These are phyloP conservation scores for Ganoderma boninense DNA, from an alignment of 1,284 basidiomycete genomes.

Conservation along the genomic window DNA sequence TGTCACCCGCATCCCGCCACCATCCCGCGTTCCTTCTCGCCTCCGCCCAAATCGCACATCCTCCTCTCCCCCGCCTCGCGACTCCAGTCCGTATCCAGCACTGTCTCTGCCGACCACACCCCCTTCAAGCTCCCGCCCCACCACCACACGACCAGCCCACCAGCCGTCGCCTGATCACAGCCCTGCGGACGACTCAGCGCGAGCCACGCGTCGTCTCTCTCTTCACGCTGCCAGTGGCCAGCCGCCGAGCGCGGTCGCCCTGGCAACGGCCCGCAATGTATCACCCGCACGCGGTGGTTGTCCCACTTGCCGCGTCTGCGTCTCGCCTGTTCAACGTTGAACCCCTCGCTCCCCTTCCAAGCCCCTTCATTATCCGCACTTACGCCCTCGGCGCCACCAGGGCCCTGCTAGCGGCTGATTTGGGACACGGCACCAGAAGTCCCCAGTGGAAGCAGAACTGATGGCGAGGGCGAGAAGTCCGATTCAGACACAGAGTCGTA, in stretches of 20 bases:
- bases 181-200: background rate
- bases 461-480: background rate
- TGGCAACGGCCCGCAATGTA: constrained; percentile 20
- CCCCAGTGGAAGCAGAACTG: too few relatives aligned
- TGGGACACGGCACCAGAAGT: too few relatives aligned
- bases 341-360: background rate
- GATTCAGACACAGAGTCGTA: too few relatives aligned
- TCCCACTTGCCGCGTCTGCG: background rate
- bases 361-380: background rate
- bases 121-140: background rate
- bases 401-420: background rate
- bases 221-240: background rate
- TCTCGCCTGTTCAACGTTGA: constrained; percentile 1
- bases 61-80: background rate
- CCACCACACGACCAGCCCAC: too few relatives aligned
- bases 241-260: constrained; percentile 5
- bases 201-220: background rate
- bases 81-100: background rate
- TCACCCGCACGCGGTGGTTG: constrained; percentile 9
- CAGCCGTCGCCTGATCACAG: background rate
- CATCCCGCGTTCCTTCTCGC: background rate
- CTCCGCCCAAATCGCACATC: constrained; percentile 18
- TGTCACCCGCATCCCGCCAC: constrained; percentile 1
- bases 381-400: background rate
- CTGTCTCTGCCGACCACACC: too few relatives aligned